Base-by-base conservation (phyloP, 2,329 filamentous ascomycete species). In the Fusarium sp. region DNA sequence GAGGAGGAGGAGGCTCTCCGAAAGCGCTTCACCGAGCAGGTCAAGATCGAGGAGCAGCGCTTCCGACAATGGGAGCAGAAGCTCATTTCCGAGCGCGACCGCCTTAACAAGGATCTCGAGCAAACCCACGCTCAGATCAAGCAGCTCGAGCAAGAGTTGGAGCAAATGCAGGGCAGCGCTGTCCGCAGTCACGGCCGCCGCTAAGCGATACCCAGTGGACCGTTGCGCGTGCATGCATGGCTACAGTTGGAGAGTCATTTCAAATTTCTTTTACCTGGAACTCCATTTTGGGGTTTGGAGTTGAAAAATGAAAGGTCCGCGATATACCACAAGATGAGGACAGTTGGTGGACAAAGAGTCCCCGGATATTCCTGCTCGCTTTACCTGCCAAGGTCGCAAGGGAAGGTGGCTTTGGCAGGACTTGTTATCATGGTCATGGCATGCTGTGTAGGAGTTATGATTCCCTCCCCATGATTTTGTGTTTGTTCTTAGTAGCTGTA, bases 61-160 rank as follows among this genome's bases (percentile, higher is more conserved):
- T 99, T 99, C 91, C 90, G 97, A 83, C 92, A 97, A 85, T 99
- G 96, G 96, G 96, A 99, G 86, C 96, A 99, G 90, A 98, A 98
- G 89, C 93, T 99, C 82, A 99, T 99, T 78, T 91, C 93, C 70
- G 96, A 99, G 89, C 92, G 96, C 83, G 97, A 99, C 83, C 93
- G 96, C 76, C 90, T 99, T 85, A 99, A 99, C 90, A 99, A 99
- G 90, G 96, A 99, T 80, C 89, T 99, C 82, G 96, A 99, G 86
- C 92, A 93, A 83, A 98, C 95, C 74, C 97, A 99, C 79, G 95
- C 96, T 78, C 91, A 88, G 82, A 97, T 96, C 88, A 96, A 96
- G 88, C 89, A 92, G 81, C 87, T 97, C 76, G 96, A 99, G 85
- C 86, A 88, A 74, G 96, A 99, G 80, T 91, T 99, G 78, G 96